Evolutionary conservation across 2,329 filamentous ascomycete species (phyloP).

Genomic region (Aspergillus sergii): DNA sequence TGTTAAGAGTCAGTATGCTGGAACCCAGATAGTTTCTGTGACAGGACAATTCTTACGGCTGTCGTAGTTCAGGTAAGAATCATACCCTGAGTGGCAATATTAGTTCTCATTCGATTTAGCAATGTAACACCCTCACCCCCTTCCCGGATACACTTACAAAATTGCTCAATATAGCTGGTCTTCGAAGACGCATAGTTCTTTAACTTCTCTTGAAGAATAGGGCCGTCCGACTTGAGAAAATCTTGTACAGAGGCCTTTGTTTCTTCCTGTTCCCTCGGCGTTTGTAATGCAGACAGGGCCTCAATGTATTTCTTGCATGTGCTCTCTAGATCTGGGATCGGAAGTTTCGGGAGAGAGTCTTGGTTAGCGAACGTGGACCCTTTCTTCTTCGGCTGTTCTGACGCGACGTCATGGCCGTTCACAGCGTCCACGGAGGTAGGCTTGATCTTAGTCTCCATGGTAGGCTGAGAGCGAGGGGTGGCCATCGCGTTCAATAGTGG

Average conservation of each 20-base stretch:
- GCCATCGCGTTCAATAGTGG: slow-evolving; percentile 72
- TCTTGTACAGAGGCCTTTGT: slow-evolving; percentile 78
- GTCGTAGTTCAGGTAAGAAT: slow-evolving; percentile 97
- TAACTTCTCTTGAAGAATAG: slow-evolving; percentile 81
- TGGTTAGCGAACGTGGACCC: slow-evolving; percentile 89
- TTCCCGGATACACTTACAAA: slow-evolving; percentile 68
- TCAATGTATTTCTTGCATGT: slow-evolving; percentile 79
- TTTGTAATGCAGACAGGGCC: slow-evolving; percentile 79
- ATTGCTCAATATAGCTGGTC: slow-evolving; percentile 97
- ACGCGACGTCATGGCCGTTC: not conserved
- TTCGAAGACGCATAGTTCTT: slow-evolving; percentile 88
- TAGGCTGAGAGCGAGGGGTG: slow-evolving; percentile 30
- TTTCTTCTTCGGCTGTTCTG: slow-evolving; percentile 54
- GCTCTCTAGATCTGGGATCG: slow-evolving; percentile 82
- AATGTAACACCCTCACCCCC: not conserved
- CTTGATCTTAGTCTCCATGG: slow-evolving; percentile 27
- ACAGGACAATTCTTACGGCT: slow-evolving; percentile 60
- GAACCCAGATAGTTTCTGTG: not conserved
- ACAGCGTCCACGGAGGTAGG: slow-evolving; percentile 19
- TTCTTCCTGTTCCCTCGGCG: slow-evolving; percentile 77
- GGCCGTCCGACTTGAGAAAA: slow-evolving; percentile 79
- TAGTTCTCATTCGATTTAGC: slow-evolving; percentile 4
- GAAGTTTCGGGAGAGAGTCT: slow-evolving; percentile 85
- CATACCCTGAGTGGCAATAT: slow-evolving; percentile 72
- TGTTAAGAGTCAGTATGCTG: slow-evolving; percentile 25